Evolutionary conservation across 2,329 filamentous ascomycete genomes (phyloP).

Genomic region (Fusarium tanahbumbuense): DNA sequence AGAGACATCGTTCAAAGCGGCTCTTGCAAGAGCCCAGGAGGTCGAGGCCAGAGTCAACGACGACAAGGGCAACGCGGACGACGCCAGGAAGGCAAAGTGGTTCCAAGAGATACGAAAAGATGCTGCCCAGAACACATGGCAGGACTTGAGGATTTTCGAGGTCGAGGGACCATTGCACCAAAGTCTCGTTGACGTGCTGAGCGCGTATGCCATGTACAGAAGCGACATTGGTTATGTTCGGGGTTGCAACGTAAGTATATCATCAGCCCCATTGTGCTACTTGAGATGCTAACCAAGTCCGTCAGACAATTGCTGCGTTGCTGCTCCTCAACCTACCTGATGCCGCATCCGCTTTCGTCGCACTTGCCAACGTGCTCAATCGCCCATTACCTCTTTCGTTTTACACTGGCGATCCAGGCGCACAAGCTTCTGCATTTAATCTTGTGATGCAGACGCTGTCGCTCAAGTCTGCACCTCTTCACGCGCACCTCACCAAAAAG

Average conservation of each 20-base stretch:
- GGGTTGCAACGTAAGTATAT: conserved; percentile 75
- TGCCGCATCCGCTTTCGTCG: conserved; percentile 73
- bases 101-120: conserved; percentile 73
- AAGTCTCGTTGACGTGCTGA: conserved; percentile 76
- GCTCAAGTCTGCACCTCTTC: conserved; percentile 72
- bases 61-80: conserved; percentile 64
- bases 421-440: conserved; percentile 75
- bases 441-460: conserved; percentile 74
- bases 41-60: conserved; percentile 67
- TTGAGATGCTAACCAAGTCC: conserved; percentile 34
- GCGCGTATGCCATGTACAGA: conserved; percentile 84
- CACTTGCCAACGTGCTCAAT: conserved; percentile 82
- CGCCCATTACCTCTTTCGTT: conserved; percentile 80
- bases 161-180: conserved; percentile 73
- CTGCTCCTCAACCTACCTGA: conserved; percentile 77
- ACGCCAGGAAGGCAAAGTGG: conserved; percentile 68
- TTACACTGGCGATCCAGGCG: conserved; percentile 75
- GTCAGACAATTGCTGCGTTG: conserved; percentile 76
- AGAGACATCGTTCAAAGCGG: conserved; percentile 75
- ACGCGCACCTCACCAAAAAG: conserved; percentile 70
- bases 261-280: conserved; percentile 9
- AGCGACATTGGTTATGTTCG: conserved; percentile 82
- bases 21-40: conserved; percentile 73
- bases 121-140: conserved; percentile 72
- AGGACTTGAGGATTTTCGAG: conserved; percentile 79